phyloP scores from a whole-genome alignment of 192 early-diverging fungal species.

The Coemansia sp. region DNA sequence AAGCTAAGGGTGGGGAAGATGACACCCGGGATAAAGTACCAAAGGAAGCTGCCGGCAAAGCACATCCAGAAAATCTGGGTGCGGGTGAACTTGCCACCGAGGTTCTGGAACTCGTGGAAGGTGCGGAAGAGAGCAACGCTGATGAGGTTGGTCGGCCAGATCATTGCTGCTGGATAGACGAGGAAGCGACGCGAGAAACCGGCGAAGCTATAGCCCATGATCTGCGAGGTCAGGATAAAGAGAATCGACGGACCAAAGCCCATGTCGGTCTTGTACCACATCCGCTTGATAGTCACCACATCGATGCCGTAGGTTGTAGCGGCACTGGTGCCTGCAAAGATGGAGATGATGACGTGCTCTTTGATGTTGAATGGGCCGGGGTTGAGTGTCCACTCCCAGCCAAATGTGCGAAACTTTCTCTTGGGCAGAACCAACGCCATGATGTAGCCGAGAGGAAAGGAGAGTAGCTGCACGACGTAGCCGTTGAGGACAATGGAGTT shows the following conservation, averaged over 20 bases:
- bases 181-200: constrained; percentile 75
- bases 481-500: constrained; percentile 71
- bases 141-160: constrained; percentile 82
- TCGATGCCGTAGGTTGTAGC: constrained; percentile 75
- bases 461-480: constrained; percentile 71
- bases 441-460: constrained; percentile 72
- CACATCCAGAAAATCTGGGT: constrained; percentile 57
- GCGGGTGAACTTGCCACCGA: constrained; percentile 53
- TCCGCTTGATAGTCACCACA: constrained; percentile 66
- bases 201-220: constrained; percentile 68
- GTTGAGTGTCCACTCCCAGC: constrained; percentile 64
- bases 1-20: constrained; percentile 68
- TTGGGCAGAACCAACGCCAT: constrained; percentile 64
- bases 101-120: constrained; percentile 65
- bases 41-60: constrained; percentile 53
- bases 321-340: constrained; percentile 71
- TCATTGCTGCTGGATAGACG: constrained; percentile 81
- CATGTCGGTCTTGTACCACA: constrained; percentile 70
- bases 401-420: constrained; percentile 54
- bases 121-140: constrained; percentile 76
- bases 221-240: constrained; percentile 72
- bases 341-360: constrained; percentile 81
- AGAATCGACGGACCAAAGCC: constrained; percentile 64
- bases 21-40: constrained; percentile 64
- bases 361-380: constrained; percentile 88